Conservation (phyloP, 1,284 basidiomycete species). For the Tilletiaria anomala region DNA sequence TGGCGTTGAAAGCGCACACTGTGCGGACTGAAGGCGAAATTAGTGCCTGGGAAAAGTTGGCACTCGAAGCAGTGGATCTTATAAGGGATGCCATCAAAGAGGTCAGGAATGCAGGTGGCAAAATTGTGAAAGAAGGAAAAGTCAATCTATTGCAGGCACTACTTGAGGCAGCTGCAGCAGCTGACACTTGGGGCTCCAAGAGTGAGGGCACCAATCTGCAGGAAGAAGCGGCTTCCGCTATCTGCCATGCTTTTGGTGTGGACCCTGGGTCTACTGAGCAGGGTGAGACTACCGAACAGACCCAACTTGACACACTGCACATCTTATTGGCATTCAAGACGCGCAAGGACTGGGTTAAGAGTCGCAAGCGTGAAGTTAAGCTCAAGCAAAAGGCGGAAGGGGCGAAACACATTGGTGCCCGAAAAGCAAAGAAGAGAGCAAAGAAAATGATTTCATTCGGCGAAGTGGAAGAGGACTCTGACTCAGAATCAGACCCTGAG, state of each 20-base stretch:
- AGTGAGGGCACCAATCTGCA: no score
- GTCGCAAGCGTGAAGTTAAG: no score
- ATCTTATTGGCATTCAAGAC: slow-evolving; percentile 7
- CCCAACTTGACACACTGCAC: background rate
- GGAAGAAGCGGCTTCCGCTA: no score
- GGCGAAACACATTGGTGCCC: no score
- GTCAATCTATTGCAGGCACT: slow-evolving; percentile 4
- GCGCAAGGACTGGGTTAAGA: slow-evolving; percentile 5
- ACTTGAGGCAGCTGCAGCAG: slow-evolving; percentile 4
- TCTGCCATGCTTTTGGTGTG: no score
- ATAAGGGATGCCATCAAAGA: slow-evolving; percentile 4
- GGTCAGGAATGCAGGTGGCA: slow-evolving; percentile 2
- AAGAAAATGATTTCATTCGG: no score
- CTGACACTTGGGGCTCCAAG: slow-evolving; percentile 2
- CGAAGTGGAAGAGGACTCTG: background rate
- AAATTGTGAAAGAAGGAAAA: slow-evolving; percentile 9
- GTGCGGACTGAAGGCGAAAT: no score
- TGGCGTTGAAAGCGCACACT: background rate
- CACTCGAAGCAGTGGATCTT: background rate
- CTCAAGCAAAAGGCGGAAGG: no score
- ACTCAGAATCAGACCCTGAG: background rate
- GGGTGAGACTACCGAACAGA: no score
- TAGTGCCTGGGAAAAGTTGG: background rate
- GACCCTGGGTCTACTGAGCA: no score
- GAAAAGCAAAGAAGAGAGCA: no score